Percentiles rank a stretch among this genome's conserved stretches.
phyloP scores from a whole-genome alignment of 257 asterid species.

The Solanum ahanhuiri region DNA sequence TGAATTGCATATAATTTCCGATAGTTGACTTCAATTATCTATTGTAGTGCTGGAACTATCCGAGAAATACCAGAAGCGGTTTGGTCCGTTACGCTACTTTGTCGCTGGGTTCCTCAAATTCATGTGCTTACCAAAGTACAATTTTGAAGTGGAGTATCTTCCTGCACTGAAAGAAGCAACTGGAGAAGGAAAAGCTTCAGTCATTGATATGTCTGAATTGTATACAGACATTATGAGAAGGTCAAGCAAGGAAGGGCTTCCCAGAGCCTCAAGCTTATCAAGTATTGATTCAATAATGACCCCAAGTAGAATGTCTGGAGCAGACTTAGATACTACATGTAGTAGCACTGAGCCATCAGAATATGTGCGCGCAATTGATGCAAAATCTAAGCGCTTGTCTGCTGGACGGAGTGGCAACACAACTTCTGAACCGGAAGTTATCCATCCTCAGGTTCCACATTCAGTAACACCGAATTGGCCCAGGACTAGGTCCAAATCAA shows the following conservation, averaged over 20 bases:
- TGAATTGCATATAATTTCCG: neutral
- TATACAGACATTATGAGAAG: conserved; percentile 89
- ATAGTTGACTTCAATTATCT: neutral
- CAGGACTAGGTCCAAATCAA: conserved; percentile 84
- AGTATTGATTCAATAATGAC: conserved; percentile 93
- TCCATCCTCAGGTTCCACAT: conserved; percentile 72
- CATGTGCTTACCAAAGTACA: conserved; percentile 89
- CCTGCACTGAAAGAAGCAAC: conserved; percentile 48
- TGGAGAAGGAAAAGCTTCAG: conserved; percentile 37
- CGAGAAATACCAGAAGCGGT: conserved; percentile 84
- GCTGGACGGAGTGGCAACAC: conserved; percentile 55
- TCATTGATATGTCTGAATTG: conserved; percentile 78
- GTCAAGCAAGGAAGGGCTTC: conserved; percentile 93
- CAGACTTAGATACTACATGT: conserved; percentile 66
- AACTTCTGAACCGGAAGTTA: conserved; percentile 78
- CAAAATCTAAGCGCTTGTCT: conserved; percentile 81
- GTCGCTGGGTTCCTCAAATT: conserved; percentile 95
- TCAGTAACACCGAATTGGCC: conserved; percentile 81
- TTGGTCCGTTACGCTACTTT: conserved; percentile 90
- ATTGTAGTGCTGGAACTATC: conserved; percentile 86
- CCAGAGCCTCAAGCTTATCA: conserved; percentile 91
- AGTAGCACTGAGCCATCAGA: conserved; percentile 92
- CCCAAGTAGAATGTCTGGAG: conserved; percentile 67
- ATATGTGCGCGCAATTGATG: conserved; percentile 83
- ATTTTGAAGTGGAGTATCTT: conserved; percentile 82